Percentiles rank a stretch among this genome's conserved stretches.
phyloP scores from a whole-genome alignment of 2,329 filamentous ascomycete species.

The Penicillium paneum region DNA sequence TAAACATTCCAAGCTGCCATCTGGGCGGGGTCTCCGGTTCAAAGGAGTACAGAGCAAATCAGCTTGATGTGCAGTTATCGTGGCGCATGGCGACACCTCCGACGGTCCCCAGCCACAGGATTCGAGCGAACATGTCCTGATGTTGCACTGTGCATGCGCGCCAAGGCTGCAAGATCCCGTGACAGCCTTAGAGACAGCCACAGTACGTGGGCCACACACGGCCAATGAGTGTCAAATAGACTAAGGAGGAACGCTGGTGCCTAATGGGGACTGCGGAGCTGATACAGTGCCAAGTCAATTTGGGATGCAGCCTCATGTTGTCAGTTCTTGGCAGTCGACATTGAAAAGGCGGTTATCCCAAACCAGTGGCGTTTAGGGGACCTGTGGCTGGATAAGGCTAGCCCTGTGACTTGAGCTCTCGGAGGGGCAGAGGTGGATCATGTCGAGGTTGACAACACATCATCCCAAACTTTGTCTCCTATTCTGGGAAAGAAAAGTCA shows the following conservation, averaged over 20 bases:
- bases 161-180: constrained; percentile 13
- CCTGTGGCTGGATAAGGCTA: constrained; percentile 8
- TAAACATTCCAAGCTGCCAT: not conserved
- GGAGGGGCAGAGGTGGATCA: not conserved
- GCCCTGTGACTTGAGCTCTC: constrained; percentile 2
- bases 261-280: constrained; percentile 10
- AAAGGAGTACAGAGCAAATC: not conserved
- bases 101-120: constrained; percentile 16
- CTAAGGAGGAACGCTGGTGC: constrained; percentile 17
- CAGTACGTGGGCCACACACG: not conserved
- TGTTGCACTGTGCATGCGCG: constrained; percentile 15
- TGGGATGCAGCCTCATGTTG: constrained; percentile 10
- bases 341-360: not conserved
- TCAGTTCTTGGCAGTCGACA: constrained; percentile 10
- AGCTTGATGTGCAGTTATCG: constrained; percentile 1
- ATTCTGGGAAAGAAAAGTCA: not conserved
- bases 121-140: not conserved
- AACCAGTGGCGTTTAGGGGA: not conserved
- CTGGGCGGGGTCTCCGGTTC: not conserved
- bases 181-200: constrained; percentile 4
- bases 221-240: not conserved
- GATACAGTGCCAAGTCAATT: constrained; percentile 1
- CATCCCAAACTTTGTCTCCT: not conserved
- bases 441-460: not conserved
- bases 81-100: constrained; percentile 16